phyloP scores from a whole-genome alignment of 169 alveolate genomes.

The Plasmodium knowlesi region DNA sequence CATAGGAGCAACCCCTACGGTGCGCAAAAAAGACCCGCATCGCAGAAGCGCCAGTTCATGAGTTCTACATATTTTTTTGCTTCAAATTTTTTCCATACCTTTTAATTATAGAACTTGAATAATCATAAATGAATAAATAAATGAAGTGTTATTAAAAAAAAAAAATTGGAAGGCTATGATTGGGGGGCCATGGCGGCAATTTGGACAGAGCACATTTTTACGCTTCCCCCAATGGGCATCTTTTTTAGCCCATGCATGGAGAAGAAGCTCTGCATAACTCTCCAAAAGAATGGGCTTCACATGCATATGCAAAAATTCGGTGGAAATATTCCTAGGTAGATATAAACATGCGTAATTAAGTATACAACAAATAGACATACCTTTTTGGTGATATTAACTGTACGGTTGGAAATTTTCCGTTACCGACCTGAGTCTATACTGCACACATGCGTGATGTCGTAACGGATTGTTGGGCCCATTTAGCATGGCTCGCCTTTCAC shows the following conservation, averaged over 20 bases:
- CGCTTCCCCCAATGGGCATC: background rate
- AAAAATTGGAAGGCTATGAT: background rate
- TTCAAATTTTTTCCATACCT: background rate
- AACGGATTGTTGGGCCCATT: too few species aligned
- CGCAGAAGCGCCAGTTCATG: background rate
- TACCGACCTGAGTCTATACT: too few species aligned
- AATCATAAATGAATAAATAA: background rate
- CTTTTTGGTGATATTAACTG: background rate
- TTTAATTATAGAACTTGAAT: background rate
- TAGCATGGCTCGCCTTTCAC: too few species aligned
- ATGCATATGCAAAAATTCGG: background rate
- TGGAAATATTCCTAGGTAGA: background rate
- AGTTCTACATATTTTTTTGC: background rate
- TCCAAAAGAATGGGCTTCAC: too few species aligned
- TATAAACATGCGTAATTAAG: background rate
- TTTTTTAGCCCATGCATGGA: background rate
- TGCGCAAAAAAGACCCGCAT: background rate
- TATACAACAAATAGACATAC: background rate
- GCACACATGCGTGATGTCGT: too few species aligned
- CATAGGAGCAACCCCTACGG: background rate
- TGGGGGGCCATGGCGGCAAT: background rate
- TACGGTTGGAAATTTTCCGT: background rate
- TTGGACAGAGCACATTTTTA: background rate
- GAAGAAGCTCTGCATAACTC: too few species aligned
- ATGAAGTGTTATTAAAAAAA: background rate